Base-by-base conservation (phyloP, 306 rosid species). In the Ammopiptanthus mongolicus region DNA sequence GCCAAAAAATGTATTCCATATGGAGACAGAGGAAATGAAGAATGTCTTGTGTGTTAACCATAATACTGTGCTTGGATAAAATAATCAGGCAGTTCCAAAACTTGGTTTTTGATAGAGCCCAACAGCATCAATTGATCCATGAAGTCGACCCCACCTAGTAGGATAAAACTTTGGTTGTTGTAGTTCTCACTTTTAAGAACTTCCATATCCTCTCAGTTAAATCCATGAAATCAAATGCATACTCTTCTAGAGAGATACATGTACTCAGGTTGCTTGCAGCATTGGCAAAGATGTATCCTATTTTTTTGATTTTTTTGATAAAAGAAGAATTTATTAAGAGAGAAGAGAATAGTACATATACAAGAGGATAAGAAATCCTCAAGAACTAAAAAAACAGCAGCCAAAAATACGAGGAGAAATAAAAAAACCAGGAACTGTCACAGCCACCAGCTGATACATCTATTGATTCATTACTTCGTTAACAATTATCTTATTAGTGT, bases 1-100 rank as follows among this genome's bases (percentile, higher is more conserved):
- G 28, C 28, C 36, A 3, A 36, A 6, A 7, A 36, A 36, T 36
- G 41, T 36, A 36, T 36, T 36, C 41, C 41, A 36, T 36, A 41
- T 57, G n/a, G 18, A 76, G 55, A 66, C 37, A 37, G 63, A n/a
- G n/a, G n/a, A n/a, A n/a, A n/a, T n/a, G n/a, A 68, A 84, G 62
- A 56, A 44, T 44, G 53, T 14, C 47, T 47, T n/a, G 33, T 39
- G 19, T 18, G 28, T 25, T 29, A 69, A 34, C 5, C 21, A 48
- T 34, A 44, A 18, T 17, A 46, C 5, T 46, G 6, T 64, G 2
- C 55, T 22, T 18, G 18, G 28, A 36, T 23, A 39, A 13, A 39
- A 37, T 55, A 37, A 71, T 39, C 66, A 55, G 25, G 31, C 29
- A 53, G 61, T 22, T 55, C 34, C 61, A 22, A 15, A 22, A 22